Evolutionary conservation across 768 basidiomycete species (phyloP).

Genomic region (Suillus weaverae): DNA sequence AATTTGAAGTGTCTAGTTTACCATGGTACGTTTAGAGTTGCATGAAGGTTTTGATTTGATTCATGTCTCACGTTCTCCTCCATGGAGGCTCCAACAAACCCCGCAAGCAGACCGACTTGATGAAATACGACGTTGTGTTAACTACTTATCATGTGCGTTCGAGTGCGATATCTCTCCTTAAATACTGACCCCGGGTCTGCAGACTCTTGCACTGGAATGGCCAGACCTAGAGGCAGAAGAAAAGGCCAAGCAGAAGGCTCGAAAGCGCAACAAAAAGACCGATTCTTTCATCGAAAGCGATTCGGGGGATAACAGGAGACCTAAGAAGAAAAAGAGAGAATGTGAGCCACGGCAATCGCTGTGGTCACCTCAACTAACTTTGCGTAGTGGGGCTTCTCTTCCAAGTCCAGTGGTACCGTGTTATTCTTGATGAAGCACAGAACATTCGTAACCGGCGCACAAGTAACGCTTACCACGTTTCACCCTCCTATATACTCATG

Average conservation of each 20-base stretch:
- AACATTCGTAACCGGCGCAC: conserved; percentile 44
- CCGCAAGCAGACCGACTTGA: conserved; percentile 47
- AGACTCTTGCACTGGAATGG: conserved; percentile 63
- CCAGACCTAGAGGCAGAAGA: conserved; percentile 51
- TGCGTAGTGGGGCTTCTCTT: conserved; percentile 47
- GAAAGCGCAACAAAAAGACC: conserved; percentile 13
- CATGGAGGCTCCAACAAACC: conserved; percentile 41
- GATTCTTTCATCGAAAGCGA: conserved; percentile 27
- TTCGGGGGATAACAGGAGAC: conserved; percentile 16
- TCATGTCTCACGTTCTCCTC: background rate
- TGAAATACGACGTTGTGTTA: conserved; percentile 60
- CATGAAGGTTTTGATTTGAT: background rate
- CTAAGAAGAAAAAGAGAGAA: conserved; percentile 41
- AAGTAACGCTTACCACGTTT: conserved; percentile 32
- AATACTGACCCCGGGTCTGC: background rate
- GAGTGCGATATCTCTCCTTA: conserved; percentile 13
- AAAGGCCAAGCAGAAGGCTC: conserved; percentile 24
- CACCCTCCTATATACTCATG: background rate
- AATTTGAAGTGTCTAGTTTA: conserved; percentile 56
- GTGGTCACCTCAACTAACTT: conserved; percentile 24
- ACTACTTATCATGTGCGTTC: conserved; percentile 46
- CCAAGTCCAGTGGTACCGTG: conserved; percentile 45
- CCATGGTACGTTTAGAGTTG: conserved; percentile 45
- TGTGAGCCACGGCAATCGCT: conserved; percentile 14
- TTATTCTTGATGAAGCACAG: conserved; percentile 60